Conservation (phyloP, 1,139 yeast species). For the Yarrowia galli region DNA sequence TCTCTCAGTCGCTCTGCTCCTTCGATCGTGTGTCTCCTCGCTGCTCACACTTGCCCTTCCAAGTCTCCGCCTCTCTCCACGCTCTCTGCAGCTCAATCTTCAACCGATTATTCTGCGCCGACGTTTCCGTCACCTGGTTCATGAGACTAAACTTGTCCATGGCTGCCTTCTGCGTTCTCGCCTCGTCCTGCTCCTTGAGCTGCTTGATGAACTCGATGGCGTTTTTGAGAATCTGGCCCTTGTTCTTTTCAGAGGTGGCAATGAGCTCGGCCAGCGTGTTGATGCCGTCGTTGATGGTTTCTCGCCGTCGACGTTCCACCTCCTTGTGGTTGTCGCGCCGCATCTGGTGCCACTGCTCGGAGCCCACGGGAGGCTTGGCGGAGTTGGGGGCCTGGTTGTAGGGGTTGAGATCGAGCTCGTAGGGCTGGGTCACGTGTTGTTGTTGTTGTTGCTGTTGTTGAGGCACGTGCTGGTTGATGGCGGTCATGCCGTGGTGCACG, state of each 20-base stretch:
- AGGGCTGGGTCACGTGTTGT: slow-evolving; percentile 3
- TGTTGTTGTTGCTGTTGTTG: slow-evolving; percentile 8
- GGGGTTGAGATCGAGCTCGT: slow-evolving; percentile 24
- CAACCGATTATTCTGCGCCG: slow-evolving; percentile 78
- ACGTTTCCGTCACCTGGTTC: slow-evolving; percentile 84
- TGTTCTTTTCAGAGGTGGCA: slow-evolving; percentile 90
- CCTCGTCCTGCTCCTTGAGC: slow-evolving; percentile 85
- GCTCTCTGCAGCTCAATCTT: slow-evolving; percentile 85
- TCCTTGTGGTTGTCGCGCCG: slow-evolving; percentile 95
- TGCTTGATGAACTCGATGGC: slow-evolving; percentile 90
- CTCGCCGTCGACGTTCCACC: slow-evolving; percentile 96
- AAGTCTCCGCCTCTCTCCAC: slow-evolving; percentile 87
- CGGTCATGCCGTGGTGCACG: slow-evolving; percentile 31
- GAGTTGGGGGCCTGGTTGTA: slow-evolving; percentile 11
- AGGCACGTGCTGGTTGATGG: slow-evolving; percentile 29
- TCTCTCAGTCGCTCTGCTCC: too few species aligned
- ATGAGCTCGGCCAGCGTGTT: slow-evolving; percentile 80
- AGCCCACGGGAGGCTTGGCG: slow-evolving; percentile 57
- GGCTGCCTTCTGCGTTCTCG: slow-evolving; percentile 92
- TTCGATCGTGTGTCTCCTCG: too few species aligned
- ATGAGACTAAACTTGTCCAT: slow-evolving; percentile 89
- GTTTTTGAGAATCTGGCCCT: slow-evolving; percentile 84
- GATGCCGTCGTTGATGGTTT: slow-evolving; percentile 88
- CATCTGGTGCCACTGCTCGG: slow-evolving; percentile 87
- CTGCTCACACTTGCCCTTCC: slow-evolving; percentile 60